Evolutionary conservation across 371 early-diverging fungal genomes (phyloP).

Genomic region (Chytridiales sp.): DNA sequence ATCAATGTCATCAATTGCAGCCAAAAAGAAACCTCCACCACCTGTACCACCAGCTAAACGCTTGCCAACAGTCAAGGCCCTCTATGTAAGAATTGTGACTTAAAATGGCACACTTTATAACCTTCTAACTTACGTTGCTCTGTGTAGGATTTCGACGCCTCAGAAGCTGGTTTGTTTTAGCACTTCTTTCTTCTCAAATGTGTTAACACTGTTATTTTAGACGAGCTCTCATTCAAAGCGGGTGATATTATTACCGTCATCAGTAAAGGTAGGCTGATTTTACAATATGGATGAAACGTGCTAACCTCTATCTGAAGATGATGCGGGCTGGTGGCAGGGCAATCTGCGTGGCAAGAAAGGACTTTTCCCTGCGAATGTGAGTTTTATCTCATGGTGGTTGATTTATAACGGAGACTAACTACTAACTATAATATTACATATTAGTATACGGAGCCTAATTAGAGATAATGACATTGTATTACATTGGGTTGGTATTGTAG

Average conservation of each 20-base stretch:
- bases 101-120: background rate
- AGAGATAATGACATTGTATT: no score
- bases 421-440: no score
- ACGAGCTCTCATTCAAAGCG: constrained; percentile 50
- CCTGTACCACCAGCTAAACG: constrained; percentile 57
- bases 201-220: constrained; percentile 13
- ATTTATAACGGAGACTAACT: no score
- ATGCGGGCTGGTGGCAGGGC: constrained; percentile 57
- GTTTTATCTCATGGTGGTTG: background rate
- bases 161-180: constrained; percentile 36
- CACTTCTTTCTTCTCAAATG: constrained; percentile 1
- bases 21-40: constrained; percentile 47
- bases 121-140: no score
- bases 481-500: no score
- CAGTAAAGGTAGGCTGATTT: constrained; percentile 30
- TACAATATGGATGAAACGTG: background rate
- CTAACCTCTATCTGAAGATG: constrained; percentile 22
- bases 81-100: constrained; percentile 41
- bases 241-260: constrained; percentile 49
- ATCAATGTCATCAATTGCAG: constrained; percentile 28
- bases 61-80: constrained; percentile 43
- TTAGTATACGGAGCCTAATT: constrained; percentile 5
- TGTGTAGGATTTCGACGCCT: constrained; percentile 49
- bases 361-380: constrained; percentile 77
- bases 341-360: constrained; percentile 70